phyloP scores from a whole-genome alignment of 768 basidiomycete species.

The Leccinum variicolor region DNA sequence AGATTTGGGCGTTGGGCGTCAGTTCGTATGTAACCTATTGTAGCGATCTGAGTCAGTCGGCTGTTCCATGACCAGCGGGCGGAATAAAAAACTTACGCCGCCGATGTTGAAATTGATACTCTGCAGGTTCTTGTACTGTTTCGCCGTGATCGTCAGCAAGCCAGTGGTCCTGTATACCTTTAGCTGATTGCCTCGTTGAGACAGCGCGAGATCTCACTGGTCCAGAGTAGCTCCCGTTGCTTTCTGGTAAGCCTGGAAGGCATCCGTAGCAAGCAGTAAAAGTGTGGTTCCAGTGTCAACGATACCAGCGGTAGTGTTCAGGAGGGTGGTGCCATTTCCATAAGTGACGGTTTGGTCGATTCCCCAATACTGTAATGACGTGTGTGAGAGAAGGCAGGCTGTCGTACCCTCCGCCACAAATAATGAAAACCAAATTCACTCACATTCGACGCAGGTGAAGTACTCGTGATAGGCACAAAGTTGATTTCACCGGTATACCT shows the following conservation, averaged over 20 bases:
- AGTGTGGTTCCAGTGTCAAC: slow-evolving; percentile 52
- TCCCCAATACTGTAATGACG: slow-evolving; percentile 41
- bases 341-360: slow-evolving; percentile 41
- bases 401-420: background rate
- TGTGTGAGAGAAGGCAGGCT: background rate
- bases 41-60: background rate
- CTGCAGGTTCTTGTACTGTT: slow-evolving; percentile 47
- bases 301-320: slow-evolving; percentile 41
- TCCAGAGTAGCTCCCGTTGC: slow-evolving; percentile 56
- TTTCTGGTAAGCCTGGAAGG: slow-evolving; percentile 52
- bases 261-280: slow-evolving; percentile 54
- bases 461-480: slow-evolving; percentile 41
- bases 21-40: slow-evolving; percentile 49
- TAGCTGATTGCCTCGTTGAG: background rate
- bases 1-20: slow-evolving; percentile 65
- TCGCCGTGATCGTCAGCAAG: slow-evolving; percentile 50
- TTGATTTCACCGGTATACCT: slow-evolving; percentile 34
- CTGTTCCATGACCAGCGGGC: background rate
- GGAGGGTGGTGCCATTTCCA: slow-evolving; percentile 31
- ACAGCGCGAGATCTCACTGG: slow-evolving; percentile 29
- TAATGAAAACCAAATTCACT: slow-evolving; percentile 2
- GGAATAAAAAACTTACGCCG: slow-evolving; percentile 24
- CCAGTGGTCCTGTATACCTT: slow-evolving; percentile 43
- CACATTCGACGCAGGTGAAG: slow-evolving; percentile 41
- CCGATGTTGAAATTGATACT: slow-evolving; percentile 54